Conservation (phyloP, 106 monocot species). For the Dendrobium catenatum region DNA sequence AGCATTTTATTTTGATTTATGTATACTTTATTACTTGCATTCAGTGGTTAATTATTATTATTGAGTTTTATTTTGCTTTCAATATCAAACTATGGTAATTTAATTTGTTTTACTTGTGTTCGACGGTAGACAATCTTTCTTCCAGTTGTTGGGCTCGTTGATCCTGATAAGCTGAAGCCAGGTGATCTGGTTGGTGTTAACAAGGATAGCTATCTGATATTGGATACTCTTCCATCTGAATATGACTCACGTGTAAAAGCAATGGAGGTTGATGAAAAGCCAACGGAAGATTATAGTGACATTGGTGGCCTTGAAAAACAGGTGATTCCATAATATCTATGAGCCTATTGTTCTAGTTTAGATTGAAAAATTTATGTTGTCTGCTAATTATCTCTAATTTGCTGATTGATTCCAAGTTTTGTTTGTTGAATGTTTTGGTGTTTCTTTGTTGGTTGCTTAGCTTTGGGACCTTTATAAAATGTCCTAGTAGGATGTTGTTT, state of each 20-base stretch:
- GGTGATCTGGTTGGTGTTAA: conserved; percentile 94
- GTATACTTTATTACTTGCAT: background rate
- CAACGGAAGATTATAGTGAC: conserved; percentile 93
- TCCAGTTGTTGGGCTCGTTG: conserved; percentile 91
- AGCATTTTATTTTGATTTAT: background rate
- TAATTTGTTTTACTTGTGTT: background rate
- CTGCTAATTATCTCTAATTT: no score
- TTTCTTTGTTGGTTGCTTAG: conserved; percentile 6
- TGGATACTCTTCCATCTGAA: conserved; percentile 94
- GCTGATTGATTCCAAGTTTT: background rate
- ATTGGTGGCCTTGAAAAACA: conserved; percentile 98
- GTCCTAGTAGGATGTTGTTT: background rate
- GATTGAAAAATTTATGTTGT: background rate
- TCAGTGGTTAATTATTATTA: background rate
- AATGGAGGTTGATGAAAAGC: conserved; percentile 98
- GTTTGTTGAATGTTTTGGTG: background rate
- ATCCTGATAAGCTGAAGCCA: conserved; percentile 87
- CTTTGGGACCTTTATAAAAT: background rate
- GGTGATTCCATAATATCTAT: conserved; percentile 23
- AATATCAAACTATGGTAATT: background rate
- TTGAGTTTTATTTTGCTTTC: background rate
- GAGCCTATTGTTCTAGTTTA: background rate
- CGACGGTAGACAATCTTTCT: conserved; percentile 76
- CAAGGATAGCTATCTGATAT: conserved; percentile 85
- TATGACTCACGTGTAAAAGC: conserved; percentile 94